Evolutionary conservation across 192 early-diverging fungal genomes (phyloP).

Genomic region (Linnemannia zychae): DNA sequence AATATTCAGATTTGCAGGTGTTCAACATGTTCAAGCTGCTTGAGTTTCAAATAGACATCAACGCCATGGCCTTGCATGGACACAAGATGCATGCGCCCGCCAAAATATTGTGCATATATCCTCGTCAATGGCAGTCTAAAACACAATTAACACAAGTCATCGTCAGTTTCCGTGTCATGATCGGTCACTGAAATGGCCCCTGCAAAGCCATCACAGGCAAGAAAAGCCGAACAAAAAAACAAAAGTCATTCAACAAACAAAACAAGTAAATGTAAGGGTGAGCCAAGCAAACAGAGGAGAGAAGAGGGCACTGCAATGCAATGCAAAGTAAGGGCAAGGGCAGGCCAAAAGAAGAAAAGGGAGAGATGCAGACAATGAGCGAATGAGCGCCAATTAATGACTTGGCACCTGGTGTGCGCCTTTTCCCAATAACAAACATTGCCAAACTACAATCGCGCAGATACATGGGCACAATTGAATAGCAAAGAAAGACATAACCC

Average conservation of each 20-base stretch:
- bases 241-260: background rate
- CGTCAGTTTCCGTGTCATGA: background rate
- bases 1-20: slow-evolving; percentile 61
- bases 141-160: slow-evolving; percentile 45
- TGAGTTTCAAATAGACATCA: slow-evolving; percentile 89
- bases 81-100: slow-evolving; percentile 84
- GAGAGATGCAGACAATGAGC: background rate
- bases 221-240: slow-evolving; percentile 52
- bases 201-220: background rate
- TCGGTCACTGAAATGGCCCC: background rate
- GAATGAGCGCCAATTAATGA: background rate
- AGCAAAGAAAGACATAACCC: background rate
- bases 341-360: slow-evolving; percentile 1
- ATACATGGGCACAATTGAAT: background rate
- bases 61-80: slow-evolving; percentile 87
- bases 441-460: too few species aligned
- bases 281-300: background rate
- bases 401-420: background rate
- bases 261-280: background rate
- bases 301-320: background rate
- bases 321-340: background rate
- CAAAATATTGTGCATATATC: slow-evolving; percentile 93
- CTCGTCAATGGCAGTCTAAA: slow-evolving; percentile 89
- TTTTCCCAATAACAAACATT: background rate
- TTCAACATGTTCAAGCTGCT: slow-evolving; percentile 78